These are phyloP conservation scores for Fimicolochytrium jonesii DNA, from an alignment of 192 early-diverging fungal genomes.

Conservation along the genomic window DNA sequence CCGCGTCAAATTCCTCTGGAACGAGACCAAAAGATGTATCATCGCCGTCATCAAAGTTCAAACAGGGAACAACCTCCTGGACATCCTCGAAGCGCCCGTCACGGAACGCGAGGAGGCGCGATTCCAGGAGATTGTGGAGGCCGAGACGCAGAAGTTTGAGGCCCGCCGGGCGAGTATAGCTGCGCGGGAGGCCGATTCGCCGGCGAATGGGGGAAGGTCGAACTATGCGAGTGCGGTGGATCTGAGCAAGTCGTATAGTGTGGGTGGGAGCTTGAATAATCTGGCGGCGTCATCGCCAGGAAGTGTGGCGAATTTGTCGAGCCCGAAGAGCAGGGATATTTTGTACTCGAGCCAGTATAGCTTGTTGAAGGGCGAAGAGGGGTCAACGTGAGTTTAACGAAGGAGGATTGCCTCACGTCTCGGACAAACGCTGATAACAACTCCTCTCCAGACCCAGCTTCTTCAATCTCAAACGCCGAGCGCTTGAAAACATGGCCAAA, in stretches of 20 bases:
- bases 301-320: slow-evolving; percentile 1
- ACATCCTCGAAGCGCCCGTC: slow-evolving; percentile 75
- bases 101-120: slow-evolving; percentile 69
- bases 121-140: slow-evolving; percentile 25
- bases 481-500: slow-evolving; percentile 74
- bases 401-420: no score
- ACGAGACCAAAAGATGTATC: slow-evolving; percentile 87
- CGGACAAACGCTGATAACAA: no score
- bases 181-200: no score
- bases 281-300: slow-evolving; percentile 3
- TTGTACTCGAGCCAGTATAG: slow-evolving; percentile 11
- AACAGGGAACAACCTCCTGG: slow-evolving; percentile 73
- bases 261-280: slow-evolving; percentile 1
- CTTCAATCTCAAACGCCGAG: slow-evolving; percentile 72
- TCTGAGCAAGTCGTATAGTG: not conserved
- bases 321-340: not conserved
- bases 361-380: slow-evolving; percentile 9
- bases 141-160: slow-evolving; percentile 19
- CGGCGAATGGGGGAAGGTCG: no score
- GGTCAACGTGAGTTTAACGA: slow-evolving; percentile 16
- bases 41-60: slow-evolving; percentile 84
- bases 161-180: slow-evolving; percentile 2
- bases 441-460: slow-evolving; percentile 75
- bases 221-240: not conserved
- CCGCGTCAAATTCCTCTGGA: slow-evolving; percentile 62